Percentiles rank a stretch among this genome's conserved stretches.
These are phyloP conservation scores for Kwoniella sp. DNA, from an alignment of 768 basidiomycete species.

Conservation along the genomic window DNA sequence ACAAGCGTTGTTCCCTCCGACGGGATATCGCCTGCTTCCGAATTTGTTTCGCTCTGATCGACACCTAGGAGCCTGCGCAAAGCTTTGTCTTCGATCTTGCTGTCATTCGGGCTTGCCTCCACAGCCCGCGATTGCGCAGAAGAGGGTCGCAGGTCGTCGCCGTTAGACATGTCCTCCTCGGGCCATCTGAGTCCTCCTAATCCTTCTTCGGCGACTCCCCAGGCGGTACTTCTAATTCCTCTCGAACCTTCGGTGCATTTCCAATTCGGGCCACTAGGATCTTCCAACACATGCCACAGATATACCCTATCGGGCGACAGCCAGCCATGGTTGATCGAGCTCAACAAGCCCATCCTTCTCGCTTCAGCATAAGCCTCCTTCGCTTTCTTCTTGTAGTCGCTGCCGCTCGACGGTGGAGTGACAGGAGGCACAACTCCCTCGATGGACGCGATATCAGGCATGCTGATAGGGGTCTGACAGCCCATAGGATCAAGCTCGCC, in stretches of 20 bases:
- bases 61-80: constrained; percentile 20
- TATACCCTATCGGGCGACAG: constrained; percentile 47
- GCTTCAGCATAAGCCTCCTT: constrained; percentile 29
- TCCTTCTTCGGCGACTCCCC: constrained; percentile 38
- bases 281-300: constrained; percentile 46
- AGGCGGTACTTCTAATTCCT: constrained; percentile 37
- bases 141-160: not conserved
- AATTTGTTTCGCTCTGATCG: constrained; percentile 5
- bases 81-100: constrained; percentile 16
- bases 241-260: constrained; percentile 32
- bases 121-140: not conserved
- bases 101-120: not conserved
- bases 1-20: constrained; percentile 24
- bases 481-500: constrained; percentile 26
- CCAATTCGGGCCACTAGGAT: constrained; percentile 38
- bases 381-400: constrained; percentile 3
- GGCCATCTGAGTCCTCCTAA: constrained; percentile 42
- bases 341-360: constrained; percentile 30
- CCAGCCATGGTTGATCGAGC: constrained; percentile 34
- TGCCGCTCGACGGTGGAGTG: not conserved
- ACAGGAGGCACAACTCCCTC: constrained; percentile 1
- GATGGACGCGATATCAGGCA: not conserved
- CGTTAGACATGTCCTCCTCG: constrained; percentile 2
- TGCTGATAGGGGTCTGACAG: constrained; percentile 21
- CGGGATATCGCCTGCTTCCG: not conserved